Evolutionary conservation across 2,329 filamentous ascomycete species (phyloP).

Genomic region (Talaromyces sp.): DNA sequence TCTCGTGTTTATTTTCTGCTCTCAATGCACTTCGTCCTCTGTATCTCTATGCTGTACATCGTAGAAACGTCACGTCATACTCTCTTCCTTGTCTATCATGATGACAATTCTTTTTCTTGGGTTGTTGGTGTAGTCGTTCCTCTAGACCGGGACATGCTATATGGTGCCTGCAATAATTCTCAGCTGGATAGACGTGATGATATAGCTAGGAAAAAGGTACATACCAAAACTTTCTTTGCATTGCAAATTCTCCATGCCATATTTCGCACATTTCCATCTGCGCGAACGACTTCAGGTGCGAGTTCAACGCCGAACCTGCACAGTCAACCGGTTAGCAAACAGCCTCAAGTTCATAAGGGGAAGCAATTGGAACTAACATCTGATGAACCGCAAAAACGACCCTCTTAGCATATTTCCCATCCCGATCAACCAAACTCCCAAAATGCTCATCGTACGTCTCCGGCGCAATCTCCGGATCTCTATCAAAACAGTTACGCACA

Average conservation of each 20-base stretch:
- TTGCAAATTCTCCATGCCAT: conserved; percentile 93
- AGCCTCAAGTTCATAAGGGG: neutral
- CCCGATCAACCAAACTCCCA: conserved; percentile 77
- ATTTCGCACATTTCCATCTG: conserved; percentile 85
- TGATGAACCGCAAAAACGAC: conserved; percentile 92
- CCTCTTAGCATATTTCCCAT: conserved; percentile 82
- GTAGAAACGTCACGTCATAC: neutral
- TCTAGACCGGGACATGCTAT: conserved; percentile 65
- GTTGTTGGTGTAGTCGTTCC: conserved; percentile 59
- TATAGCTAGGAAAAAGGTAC: conserved; percentile 27
- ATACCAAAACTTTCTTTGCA: conserved; percentile 88
- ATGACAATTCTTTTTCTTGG: conserved; percentile 5
- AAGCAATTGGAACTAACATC: conserved; percentile 58
- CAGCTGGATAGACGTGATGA: neutral
- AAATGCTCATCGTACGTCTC: conserved; percentile 75
- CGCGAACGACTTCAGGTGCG: conserved; percentile 83
- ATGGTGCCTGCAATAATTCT: conserved; percentile 55
- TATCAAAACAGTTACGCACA: conserved; percentile 87
- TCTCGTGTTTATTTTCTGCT: neutral
- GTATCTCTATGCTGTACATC: conserved; percentile 4
- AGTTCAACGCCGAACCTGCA: conserved; percentile 84
- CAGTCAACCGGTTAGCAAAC: conserved; percentile 18
- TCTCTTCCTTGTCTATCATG: neutral
- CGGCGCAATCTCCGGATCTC: conserved; percentile 86
- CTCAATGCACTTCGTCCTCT: neutral